phyloP scores from a whole-genome alignment of 2,329 filamentous ascomycete genomes.

The Ilyonectria destructans region DNA sequence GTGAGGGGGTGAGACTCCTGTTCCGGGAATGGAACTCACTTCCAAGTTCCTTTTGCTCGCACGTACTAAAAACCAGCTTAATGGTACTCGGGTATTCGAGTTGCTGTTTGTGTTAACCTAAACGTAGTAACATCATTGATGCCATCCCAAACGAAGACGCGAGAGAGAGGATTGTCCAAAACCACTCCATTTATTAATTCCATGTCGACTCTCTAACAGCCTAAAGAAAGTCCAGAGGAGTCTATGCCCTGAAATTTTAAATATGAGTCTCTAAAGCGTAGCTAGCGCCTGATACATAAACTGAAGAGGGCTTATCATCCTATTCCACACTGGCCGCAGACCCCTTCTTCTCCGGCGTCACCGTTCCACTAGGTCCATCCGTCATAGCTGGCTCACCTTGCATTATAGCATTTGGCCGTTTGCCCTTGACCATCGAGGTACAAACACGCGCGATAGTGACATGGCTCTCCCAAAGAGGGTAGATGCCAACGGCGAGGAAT shows the following conservation, averaged over 20 bases:
- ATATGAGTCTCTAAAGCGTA: not conserved
- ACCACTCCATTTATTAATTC: no score
- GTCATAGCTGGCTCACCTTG: conserved; percentile 25
- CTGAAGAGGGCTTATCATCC: not conserved
- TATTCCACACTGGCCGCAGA: not conserved
- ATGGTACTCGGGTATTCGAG: no score
- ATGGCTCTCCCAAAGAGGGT: conserved; percentile 85
- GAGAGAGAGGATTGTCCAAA: no score
- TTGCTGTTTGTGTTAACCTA: no score
- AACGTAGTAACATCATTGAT: no score
- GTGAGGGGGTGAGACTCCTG: not conserved
- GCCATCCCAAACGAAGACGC: no score
- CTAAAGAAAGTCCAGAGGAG: no score
- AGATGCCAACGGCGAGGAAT: conserved; percentile 81
- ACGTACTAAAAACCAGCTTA: no score
- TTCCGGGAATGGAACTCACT: not conserved
- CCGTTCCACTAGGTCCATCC: conserved; percentile 23
- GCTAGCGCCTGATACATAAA: not conserved
- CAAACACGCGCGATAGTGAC: conserved; percentile 61
- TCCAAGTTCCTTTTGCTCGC: not conserved
- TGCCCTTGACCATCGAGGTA: conserved; percentile 32
- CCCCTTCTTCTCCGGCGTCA: conserved; percentile 32
- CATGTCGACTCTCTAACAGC: no score
- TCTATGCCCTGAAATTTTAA: no score
- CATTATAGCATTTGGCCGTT: conserved; percentile 31